Conservation (phyloP, 2,329 filamentous ascomycete genomes). For the Achaetomium macrosporum region DNA sequence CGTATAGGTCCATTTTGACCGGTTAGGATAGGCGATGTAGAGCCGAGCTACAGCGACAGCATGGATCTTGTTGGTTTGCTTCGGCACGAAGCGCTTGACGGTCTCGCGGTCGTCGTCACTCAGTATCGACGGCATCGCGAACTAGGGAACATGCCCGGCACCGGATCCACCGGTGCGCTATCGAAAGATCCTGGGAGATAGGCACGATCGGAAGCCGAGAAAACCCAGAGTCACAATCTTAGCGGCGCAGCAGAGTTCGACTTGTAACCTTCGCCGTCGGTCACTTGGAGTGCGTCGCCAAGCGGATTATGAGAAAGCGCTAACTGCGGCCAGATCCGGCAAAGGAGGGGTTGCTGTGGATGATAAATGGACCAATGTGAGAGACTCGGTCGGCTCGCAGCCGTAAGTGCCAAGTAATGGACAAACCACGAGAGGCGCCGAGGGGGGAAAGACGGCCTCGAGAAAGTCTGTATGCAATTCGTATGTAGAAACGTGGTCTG, state of each 20-base stretch:
- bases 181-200: neutral
- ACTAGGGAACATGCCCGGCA: neutral
- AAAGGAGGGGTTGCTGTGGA: constrained; percentile 1
- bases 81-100: constrained; percentile 90
- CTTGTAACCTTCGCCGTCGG: neutral
- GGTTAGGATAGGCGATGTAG: constrained; percentile 86
- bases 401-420: neutral
- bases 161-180: neutral
- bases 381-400: neutral
- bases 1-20: constrained; percentile 85
- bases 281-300: neutral
- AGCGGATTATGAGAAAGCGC: constrained; percentile 3
- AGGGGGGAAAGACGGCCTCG: neutral
- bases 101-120: constrained; percentile 93
- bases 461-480: neutral
- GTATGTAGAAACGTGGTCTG: neutral
- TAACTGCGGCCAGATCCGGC: neutral
- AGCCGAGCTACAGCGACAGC: constrained; percentile 89
- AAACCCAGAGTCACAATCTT: too few relatives aligned
- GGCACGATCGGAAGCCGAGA: neutral
- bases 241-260: too few relatives aligned
- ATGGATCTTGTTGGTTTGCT: constrained; percentile 94
- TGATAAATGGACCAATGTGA: neutral
- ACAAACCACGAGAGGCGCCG: neutral
- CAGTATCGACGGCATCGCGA: constrained; percentile 59